These are phyloP conservation scores for Pelomyxa schiedti DNA, from an alignment of 78 protist species.

Conservation along the genomic window DNA sequence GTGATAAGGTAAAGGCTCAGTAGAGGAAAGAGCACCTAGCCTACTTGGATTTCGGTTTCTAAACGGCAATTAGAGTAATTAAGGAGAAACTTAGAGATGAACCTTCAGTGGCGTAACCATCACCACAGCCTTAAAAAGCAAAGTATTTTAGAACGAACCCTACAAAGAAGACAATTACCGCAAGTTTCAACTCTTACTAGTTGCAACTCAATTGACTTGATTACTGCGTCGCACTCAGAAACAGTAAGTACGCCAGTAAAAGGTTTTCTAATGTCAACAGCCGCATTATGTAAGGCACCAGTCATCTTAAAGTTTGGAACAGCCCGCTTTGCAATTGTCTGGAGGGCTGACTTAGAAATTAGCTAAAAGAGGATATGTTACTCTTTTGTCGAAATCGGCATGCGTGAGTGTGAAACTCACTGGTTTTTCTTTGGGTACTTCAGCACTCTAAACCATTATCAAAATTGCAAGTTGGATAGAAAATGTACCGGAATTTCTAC, in stretches of 20 bases:
- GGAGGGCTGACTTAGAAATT: not conserved
- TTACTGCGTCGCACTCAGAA: conserved; percentile 21
- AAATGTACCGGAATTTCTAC: conserved; percentile 47
- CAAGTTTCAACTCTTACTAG: conserved; percentile 80
- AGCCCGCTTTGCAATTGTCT: conserved; percentile 26
- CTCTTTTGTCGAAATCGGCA: not conserved
- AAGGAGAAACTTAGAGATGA: too few species aligned
- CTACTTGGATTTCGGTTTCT: too few species aligned
- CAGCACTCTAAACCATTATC: not conserved
- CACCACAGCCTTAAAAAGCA: conserved; percentile 47
- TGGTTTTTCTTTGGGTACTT: too few species aligned
- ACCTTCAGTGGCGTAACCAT: conserved; percentile 50
- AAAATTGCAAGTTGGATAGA: not conserved
- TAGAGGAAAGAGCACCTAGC: too few species aligned
- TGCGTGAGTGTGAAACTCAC: not conserved
- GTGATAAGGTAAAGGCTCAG: conserved; percentile 71
- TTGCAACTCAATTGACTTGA: conserved; percentile 79
- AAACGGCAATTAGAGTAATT: not conserved
- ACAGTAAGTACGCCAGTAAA: conserved; percentile 58
- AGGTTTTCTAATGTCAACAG: conserved; percentile 55
- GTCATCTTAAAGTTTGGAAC: conserved; percentile 61
- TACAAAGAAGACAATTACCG: too few species aligned
- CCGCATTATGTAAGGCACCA: conserved; percentile 46
- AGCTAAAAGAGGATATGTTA: not conserved
- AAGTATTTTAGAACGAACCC: not conserved